Evolutionary conservation across 768 basidiomycete species (phyloP).

Genomic region (Podaxis pistillaris): DNA sequence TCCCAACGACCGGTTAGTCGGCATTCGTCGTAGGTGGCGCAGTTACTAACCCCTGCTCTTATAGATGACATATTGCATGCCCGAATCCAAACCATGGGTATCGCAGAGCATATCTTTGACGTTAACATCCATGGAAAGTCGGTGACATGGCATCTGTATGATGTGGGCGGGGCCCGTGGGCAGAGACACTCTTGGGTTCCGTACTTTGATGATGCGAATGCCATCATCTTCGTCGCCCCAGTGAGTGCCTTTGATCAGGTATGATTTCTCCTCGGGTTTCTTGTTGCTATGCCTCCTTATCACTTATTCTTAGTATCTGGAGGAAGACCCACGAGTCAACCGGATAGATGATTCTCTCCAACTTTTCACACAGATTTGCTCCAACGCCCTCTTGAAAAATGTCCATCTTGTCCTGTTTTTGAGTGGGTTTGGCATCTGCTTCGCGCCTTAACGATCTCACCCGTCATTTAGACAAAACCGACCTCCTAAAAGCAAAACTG

Average conservation of each 20-base stretch:
- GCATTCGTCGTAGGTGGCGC: slow-evolving; percentile 16
- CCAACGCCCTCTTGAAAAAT: slow-evolving; percentile 74
- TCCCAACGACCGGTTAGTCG: slow-evolving; percentile 68
- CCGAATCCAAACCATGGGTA: slow-evolving; percentile 89
- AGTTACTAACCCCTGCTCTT: slow-evolving; percentile 27
- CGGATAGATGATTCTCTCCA: slow-evolving; percentile 88
- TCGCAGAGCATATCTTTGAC: slow-evolving; percentile 81
- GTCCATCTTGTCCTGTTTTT: slow-evolving; percentile 60
- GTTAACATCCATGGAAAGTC: slow-evolving; percentile 76
- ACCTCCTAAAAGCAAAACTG: slow-evolving; percentile 71
- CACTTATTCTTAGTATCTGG: slow-evolving; percentile 58
- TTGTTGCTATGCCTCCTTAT: slow-evolving; percentile 7
- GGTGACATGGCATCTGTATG: slow-evolving; percentile 73
- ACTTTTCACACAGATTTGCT: slow-evolving; percentile 82
- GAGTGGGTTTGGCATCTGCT: slow-evolving; percentile 34
- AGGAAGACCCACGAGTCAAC: slow-evolving; percentile 84
- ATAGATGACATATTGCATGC: slow-evolving; percentile 85
- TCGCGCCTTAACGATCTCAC: slow-evolving; percentile 15
- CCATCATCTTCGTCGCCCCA: slow-evolving; percentile 79
- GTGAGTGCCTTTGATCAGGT: slow-evolving; percentile 81
- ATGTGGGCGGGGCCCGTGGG: slow-evolving; percentile 70
- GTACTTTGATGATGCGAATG: slow-evolving; percentile 73
- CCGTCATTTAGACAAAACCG: slow-evolving; percentile 61
- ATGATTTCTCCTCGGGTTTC: slow-evolving; percentile 13
- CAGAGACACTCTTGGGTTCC: slow-evolving; percentile 81